Evolutionary conservation across 495 filamentous ascomycete genomes (phyloP).

Genomic region (Aeminium ludgeri): DNA sequence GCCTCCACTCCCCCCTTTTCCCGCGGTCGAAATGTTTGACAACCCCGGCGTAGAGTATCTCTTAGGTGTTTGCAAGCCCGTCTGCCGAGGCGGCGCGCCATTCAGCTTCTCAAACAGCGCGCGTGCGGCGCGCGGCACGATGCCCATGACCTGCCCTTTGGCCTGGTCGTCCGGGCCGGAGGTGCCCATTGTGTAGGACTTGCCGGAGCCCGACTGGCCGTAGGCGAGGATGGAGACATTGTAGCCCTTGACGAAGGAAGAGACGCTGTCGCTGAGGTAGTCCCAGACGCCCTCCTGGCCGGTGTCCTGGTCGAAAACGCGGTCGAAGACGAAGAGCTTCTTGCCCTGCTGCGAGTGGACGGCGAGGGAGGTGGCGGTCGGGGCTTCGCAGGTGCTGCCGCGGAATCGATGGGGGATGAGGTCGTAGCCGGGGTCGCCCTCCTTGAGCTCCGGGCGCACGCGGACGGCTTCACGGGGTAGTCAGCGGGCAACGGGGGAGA

Average conservation of each 20-base stretch:
- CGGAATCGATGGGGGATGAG: constrained; percentile 92
- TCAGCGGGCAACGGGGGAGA: constrained; percentile 12
- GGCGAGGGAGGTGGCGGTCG: constrained; percentile 62
- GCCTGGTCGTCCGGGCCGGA: constrained; percentile 70
- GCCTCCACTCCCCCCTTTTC: constrained; percentile 35
- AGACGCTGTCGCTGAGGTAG: constrained; percentile 79
- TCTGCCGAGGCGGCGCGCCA: constrained; percentile 33
- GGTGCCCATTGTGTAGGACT: constrained; percentile 99
- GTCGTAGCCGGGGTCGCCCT: constrained; percentile 80
- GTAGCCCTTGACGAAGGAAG: constrained; percentile 86
- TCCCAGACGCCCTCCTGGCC: constrained; percentile 88
- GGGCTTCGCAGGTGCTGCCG: constrained; percentile 78
- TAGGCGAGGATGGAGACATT: constrained; percentile 98
- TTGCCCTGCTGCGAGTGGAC: constrained; percentile 83
- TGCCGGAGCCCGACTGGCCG: constrained; percentile 98
- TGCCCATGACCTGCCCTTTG: constrained; percentile 60
- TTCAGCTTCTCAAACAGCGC: constrained; percentile 80
- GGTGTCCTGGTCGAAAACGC: constrained; percentile 73
- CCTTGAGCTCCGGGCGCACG: constrained; percentile 72
- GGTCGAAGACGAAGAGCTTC: constrained; percentile 91
- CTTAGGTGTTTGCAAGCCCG: constrained; percentile 63
- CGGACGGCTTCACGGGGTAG: constrained; percentile 52
- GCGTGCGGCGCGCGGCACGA: constrained; percentile 80
- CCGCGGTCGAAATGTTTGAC: constrained; percentile 32
- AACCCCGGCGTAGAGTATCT: constrained; percentile 56